These are phyloP conservation scores for Cladophialophora carrionii DNA, from an alignment of 2,329 filamentous ascomycete species.

Conservation along the genomic window DNA sequence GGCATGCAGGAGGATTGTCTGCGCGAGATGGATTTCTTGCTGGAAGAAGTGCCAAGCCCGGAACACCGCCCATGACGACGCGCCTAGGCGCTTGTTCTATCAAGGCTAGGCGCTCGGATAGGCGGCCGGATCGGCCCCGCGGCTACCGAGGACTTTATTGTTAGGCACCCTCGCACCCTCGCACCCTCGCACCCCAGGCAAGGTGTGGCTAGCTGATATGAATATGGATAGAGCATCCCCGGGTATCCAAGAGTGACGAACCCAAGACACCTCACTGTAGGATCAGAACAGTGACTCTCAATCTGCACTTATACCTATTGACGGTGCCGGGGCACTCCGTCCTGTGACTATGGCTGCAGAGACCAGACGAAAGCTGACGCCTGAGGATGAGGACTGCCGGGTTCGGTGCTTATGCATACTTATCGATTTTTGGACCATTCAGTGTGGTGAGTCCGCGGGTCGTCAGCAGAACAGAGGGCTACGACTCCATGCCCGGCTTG, in stretches of 20 bases:
- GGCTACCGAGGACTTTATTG: background rate
- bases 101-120: background rate
- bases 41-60: background rate
- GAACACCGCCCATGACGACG: background rate
- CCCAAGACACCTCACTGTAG: conserved; percentile 42
- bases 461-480: background rate
- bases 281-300: conserved; percentile 3
- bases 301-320: conserved; percentile 12
- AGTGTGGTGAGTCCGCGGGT: background rate
- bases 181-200: too few relatives aligned
- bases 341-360: conserved; percentile 11
- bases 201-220: too few relatives aligned
- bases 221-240: conserved; percentile 72
- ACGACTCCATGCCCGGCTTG: background rate
- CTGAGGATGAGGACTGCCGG: background rate
- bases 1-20: background rate
- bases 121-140: too few relatives aligned
- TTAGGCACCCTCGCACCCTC: too few relatives aligned
- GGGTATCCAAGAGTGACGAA: conserved; percentile 53
- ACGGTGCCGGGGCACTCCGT: background rate
- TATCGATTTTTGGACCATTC: background rate
- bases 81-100: background rate
- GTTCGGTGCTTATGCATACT: background rate
- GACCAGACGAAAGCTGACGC: background rate
- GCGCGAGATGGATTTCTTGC: background rate